Evolutionary conservation across 768 basidiomycete genomes (phyloP), one percentile per base, ranked within the genome.

Genomic region (Wakefieldia striispora): DNA sequence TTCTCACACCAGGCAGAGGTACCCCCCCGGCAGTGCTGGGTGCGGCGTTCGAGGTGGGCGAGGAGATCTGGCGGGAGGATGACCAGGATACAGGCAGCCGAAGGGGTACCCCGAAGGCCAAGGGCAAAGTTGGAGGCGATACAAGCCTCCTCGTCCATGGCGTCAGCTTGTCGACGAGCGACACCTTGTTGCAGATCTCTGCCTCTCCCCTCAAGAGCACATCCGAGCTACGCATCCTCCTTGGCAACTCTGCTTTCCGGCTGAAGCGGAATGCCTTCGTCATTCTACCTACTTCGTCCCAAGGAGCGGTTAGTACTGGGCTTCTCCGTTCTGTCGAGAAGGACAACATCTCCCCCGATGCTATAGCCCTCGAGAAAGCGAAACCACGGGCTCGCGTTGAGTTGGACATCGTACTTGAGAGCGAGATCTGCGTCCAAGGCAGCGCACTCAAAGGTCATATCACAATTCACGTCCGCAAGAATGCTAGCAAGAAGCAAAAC

Each of bases 391-490:
- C 91, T 8, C 83, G 90, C 45, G 86, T 95, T 1, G 86, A 88
- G 63, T 72, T 95, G 11, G 90, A 95, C 57, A 81, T 95, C 35
- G 68, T 81, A n/a, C 76, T 92, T 27, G 83, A 89, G 52, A 82
- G 80, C 55, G 79, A 89, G 50, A 74, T 81, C 10, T 83, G 83
- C 55, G 86, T 95, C 3, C 89, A 95, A 71, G 92, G 92, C 3
- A 84, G 82, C 7, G 72, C 75, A 54, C 69, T 95, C 38, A 78
- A 78, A 39, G 94, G 94, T 3, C 69, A 75, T 35, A 71, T 94
- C 68, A 80, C 84, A 42, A 69, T 95, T 35, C 75, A 74, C 27
- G 76, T 95, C 17, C 74, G 76, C 44, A 74, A 79, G 40, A 76
- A 77, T 23, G 60, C 72, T 24, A 80, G 74, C 63, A 82, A 81